These are phyloP conservation scores for Cadophora malorum DNA, from an alignment of 2,329 filamentous ascomycete species.

Conservation along the genomic window DNA sequence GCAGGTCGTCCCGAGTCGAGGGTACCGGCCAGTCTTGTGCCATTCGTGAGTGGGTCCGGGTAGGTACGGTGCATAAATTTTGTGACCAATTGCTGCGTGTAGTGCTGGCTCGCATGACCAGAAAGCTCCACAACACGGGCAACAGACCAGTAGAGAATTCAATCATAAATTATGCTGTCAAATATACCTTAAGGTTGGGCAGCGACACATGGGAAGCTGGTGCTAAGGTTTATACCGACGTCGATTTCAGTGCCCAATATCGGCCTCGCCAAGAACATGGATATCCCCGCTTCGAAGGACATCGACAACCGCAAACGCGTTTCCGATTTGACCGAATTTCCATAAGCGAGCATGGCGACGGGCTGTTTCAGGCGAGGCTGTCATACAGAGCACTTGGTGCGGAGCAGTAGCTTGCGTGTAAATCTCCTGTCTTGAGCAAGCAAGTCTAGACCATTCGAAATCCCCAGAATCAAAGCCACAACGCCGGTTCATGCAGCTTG, in stretches of 20 bases:
- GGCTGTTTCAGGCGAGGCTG: constrained; percentile 5
- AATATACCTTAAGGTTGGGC: neutral
- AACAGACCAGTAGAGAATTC: neutral
- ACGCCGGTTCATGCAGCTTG: neutral
- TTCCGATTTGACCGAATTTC: neutral
- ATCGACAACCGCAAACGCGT: neutral
- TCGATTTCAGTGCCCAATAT: neutral
- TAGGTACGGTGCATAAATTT: neutral
- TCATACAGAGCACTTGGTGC: neutral
- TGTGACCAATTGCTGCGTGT: neutral
- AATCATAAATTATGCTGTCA: neutral
- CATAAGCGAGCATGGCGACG: neutral
- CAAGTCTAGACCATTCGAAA: neutral
- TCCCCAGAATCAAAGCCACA: neutral
- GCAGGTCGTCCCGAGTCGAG: neutral
- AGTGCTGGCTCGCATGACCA: neutral
- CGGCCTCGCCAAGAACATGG: neutral
- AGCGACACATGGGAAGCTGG: neutral
- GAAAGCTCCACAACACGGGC: neutral
- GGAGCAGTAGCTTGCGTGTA: neutral
- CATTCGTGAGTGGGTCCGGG: neutral
- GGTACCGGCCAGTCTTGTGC: neutral
- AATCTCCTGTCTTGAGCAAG: too few relatives aligned
- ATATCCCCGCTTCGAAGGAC: neutral
- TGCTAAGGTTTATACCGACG: neutral